Percentiles rank a stretch among this genome's conserved stretches.
Conservation (phyloP, 441 rosid species). For the Hura crepitans region DNA sequence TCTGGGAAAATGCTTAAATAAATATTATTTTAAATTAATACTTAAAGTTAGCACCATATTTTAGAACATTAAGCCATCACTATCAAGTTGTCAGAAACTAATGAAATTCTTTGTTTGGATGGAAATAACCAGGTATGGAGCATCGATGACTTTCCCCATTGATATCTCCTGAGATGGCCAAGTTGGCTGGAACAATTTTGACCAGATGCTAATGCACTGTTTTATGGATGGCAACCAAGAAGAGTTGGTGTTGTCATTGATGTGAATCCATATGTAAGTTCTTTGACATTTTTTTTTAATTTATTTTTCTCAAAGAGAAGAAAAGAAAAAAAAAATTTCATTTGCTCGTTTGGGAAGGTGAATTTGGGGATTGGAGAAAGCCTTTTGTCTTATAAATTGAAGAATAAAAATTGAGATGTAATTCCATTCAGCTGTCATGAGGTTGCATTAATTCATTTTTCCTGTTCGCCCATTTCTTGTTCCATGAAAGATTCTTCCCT, state of each 20-base stretch:
- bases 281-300: slow-evolving; percentile 16
- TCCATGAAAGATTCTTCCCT: neutral
- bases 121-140: slow-evolving; percentile 32
- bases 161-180: slow-evolving; percentile 25
- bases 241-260: slow-evolving; percentile 24
- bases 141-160: slow-evolving; percentile 28
- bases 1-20: slow-evolving; percentile 1
- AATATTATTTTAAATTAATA: slow-evolving; percentile 7
- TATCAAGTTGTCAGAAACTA: slow-evolving; percentile 12
- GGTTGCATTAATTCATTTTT: neutral
- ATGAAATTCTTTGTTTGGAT: slow-evolving; percentile 28
- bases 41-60: slow-evolving; percentile 3
- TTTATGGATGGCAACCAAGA: slow-evolving; percentile 19
- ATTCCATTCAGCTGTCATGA: slow-evolving; percentile 6
- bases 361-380: slow-evolving; percentile 34
- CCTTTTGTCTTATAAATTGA: slow-evolving; percentile 2
- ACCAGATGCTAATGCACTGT: slow-evolving; percentile 27
- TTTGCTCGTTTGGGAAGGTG: slow-evolving; percentile 28
- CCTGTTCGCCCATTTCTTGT: neutral
- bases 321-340: slow-evolving; percentile 5
- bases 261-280: slow-evolving; percentile 30
- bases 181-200: slow-evolving; percentile 42
- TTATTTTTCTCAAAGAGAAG: slow-evolving; percentile 3
- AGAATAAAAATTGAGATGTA: slow-evolving; percentile 22
- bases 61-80: slow-evolving; percentile 10